Evolutionary conservation across 2,329 filamentous ascomycete species (phyloP), one percentile per base, ranked within the genome.

Genomic region (Raffaelea ambrosiae): DNA sequence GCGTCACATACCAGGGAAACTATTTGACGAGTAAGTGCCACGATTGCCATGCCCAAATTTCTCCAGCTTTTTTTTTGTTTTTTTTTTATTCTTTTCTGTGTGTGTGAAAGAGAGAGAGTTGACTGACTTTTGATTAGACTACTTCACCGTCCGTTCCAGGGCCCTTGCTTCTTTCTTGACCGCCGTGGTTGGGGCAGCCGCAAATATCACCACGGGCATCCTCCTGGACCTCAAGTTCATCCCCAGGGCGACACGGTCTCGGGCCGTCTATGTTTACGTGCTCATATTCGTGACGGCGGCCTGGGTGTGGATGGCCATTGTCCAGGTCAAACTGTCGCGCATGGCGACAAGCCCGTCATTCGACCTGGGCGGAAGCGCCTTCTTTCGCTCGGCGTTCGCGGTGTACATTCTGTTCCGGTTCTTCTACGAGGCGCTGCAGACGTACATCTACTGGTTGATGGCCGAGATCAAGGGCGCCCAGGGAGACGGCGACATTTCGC

Each of bases 81-180:
- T 33, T 33, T 33, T 33, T 33, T 33, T 33, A 9, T 33, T 33
- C 16, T 33, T 33, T n/a, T n/a, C n/a, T n/a, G n/a, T n/a, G n/a
- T n/a, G n/a, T n/a, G n/a, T n/a, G n/a, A n/a, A n/a, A n/a, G n/a
- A n/a, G n/a, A n/a, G n/a, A n/a, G n/a, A n/a, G n/a, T n/a, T n/a
- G 31, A 9, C 31, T 33, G 16, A 33, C 31, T 33, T 33, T n/a
- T n/a, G n/a, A n/a, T 33, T 72, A 11, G 54, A 84, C 14, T 88
- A 81, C 79, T 86, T 88, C 58, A 75, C 73, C 1, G 84, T 88
- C 2, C 74, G 84, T 3, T 71, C 82, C 3, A 70, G 84, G 43
- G 83, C 84, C 0, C 66, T 88, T 1, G 84, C 81, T 0, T 86
- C 83, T 0, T 84, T 88, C 55, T 58, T 88, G 3, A 83, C 80